Conservation (phyloP, 257 asterid genomes). For the Solanum arcanum region DNA sequence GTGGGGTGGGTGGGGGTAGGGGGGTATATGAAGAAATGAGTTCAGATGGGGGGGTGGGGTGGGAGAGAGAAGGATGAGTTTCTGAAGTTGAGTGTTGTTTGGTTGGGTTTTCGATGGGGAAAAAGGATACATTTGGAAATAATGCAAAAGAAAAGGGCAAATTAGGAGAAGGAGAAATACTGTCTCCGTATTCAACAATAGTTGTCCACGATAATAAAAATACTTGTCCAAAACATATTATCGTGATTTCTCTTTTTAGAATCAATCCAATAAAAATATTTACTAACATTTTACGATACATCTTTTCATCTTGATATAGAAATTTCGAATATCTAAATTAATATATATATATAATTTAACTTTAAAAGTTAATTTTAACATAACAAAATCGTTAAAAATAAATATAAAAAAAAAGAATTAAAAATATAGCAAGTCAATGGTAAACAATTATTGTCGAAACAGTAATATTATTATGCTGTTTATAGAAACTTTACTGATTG, state of each 20-base stretch:
- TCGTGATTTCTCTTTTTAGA: too few relatives aligned
- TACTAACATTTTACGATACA: too few relatives aligned
- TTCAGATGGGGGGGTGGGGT: background rate
- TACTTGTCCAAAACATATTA: background rate
- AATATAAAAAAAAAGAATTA: rapidly evolving
- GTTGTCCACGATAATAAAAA: background rate
- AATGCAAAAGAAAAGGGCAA: conserved; percentile 12
- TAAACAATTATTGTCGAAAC: too few relatives aligned
- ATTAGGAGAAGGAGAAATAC: conserved; percentile 1
- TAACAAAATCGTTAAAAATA: too few relatives aligned
- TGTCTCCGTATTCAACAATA: background rate
- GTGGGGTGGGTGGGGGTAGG: background rate
- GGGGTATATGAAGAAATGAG: background rate
- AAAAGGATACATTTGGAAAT: conserved; percentile 31
- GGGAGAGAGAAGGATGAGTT: conserved; percentile 7
- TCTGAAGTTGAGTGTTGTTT: background rate
- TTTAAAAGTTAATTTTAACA: too few relatives aligned
- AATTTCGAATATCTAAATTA: too few relatives aligned
- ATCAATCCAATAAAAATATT: too few relatives aligned
- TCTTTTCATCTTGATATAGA: background rate
- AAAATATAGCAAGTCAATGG: rapidly evolving
- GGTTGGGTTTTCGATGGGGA: conserved; percentile 20
- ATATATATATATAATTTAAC: too few relatives aligned
- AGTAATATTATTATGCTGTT: background rate
- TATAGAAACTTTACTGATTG: background rate